phyloP scores from a whole-genome alignment of 164 flowering plant genomes.

The Paratinospora sagittata region DNA sequence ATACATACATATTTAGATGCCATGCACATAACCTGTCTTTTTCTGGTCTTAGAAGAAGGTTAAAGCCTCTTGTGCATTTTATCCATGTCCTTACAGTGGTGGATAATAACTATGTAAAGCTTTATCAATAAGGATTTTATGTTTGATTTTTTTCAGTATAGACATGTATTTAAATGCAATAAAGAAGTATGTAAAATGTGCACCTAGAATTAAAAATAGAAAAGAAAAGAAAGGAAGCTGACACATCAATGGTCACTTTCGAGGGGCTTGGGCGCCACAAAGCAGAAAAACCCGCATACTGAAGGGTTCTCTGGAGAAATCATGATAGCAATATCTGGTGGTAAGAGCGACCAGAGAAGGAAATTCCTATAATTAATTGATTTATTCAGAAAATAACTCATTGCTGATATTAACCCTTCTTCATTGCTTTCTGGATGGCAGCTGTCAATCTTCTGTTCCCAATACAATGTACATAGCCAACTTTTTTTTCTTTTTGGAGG shows the following conservation, averaged over 20 bases:
- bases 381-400: background rate
- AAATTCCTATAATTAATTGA: background rate
- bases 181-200: too few relatives aligned
- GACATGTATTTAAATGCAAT: too few relatives aligned
- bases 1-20: background rate
- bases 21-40: background rate
- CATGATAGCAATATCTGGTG: background rate
- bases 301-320: background rate
- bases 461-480: background rate
- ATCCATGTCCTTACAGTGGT: background rate
- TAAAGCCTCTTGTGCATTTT: background rate
- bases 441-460: constrained; percentile 6
- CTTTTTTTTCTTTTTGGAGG: background rate
- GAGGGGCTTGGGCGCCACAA: too few relatives aligned
- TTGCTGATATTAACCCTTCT: background rate
- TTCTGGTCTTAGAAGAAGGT: background rate
- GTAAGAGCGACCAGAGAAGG: background rate
- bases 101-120: background rate
- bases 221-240: too few relatives aligned
- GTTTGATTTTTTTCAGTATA: too few relatives aligned
- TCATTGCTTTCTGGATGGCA: background rate
- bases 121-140: background rate
- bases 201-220: too few relatives aligned
- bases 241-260: too few relatives aligned
- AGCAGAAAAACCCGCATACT: too few relatives aligned